These are phyloP conservation scores for Gymnopilus junonius DNA, from an alignment of 768 basidiomycete species.

Conservation along the genomic window DNA sequence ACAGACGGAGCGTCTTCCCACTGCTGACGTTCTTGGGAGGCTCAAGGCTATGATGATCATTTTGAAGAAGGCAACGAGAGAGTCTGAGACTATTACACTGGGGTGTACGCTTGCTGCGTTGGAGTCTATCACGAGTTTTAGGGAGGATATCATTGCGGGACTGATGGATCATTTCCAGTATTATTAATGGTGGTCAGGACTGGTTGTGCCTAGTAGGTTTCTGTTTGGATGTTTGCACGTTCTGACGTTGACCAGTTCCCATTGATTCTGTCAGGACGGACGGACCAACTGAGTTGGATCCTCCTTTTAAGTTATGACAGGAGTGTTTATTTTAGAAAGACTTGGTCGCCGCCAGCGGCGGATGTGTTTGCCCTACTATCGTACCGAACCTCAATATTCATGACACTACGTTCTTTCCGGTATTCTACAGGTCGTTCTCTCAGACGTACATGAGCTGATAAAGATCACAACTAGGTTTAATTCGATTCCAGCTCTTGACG, in stretches of 20 bases:
- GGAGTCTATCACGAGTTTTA: constrained; percentile 41
- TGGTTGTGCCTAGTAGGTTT: not conserved
- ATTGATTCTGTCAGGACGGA: not conserved
- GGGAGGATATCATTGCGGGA: constrained; percentile 46
- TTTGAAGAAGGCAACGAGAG: constrained; percentile 40
- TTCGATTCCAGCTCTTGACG: too few species aligned
- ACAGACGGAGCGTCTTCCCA: constrained; percentile 43
- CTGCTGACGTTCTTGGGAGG: constrained; percentile 65
- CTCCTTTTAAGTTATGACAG: not conserved
- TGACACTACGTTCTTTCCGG: not conserved
- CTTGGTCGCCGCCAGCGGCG: not conserved
- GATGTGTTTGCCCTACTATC: not conserved
- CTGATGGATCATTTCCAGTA: constrained; percentile 42
- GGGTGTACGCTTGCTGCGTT: constrained; percentile 49
- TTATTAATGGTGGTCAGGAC: not conserved
- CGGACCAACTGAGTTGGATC: not conserved
- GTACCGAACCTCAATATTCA: not conserved
- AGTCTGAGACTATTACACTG: constrained; percentile 37
- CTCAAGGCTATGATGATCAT: constrained; percentile 49
- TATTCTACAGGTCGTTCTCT: not conserved
- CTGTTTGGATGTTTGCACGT: too few species aligned
- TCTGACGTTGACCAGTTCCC: not conserved
- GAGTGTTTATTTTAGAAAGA: not conserved
- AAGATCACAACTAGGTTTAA: too few species aligned
- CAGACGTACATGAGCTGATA: not conserved